Conservation (phyloP, 106 monocot species). For the Triglochin maritima region DNA sequence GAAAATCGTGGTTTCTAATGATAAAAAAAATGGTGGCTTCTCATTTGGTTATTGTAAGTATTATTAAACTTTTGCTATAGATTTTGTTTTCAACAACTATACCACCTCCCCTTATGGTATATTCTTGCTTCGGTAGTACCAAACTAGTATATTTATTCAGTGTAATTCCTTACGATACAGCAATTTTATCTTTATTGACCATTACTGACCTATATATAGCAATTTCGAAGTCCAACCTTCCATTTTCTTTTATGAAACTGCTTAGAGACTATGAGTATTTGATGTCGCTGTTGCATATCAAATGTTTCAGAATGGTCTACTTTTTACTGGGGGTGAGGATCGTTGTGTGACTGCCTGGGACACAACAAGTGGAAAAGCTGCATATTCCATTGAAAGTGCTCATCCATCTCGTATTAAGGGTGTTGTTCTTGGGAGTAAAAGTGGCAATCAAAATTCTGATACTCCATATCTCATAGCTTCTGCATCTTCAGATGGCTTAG, state of each 20-base stretch:
- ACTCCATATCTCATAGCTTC: slow-evolving; percentile 47
- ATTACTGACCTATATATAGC: too few species aligned
- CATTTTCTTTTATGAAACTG: neutral
- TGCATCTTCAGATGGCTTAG: slow-evolving; percentile 84
- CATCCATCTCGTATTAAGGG: slow-evolving; percentile 82
- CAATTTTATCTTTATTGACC: too few species aligned
- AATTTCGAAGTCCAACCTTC: too few species aligned
- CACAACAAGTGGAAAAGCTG: slow-evolving; percentile 54
- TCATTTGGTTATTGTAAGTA: too few species aligned
- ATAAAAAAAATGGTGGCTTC: too few species aligned
- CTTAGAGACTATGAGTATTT: neutral
- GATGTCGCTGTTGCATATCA: neutral
- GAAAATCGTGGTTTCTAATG: too few species aligned
- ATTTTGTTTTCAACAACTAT: too few species aligned
- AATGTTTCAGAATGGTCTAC: slow-evolving; percentile 41
- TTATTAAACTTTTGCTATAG: too few species aligned
- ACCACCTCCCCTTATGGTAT: too few species aligned
- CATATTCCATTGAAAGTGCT: slow-evolving; percentile 57
- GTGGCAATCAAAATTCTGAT: slow-evolving; percentile 22
- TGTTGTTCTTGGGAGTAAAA: slow-evolving; percentile 42
- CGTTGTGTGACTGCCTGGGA: slow-evolving; percentile 72
- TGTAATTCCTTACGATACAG: too few species aligned
- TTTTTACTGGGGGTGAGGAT: slow-evolving; percentile 83
- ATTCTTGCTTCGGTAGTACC: too few species aligned
- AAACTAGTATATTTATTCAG: too few species aligned